Percentiles rank a stretch among this genome's conserved stretches.
Conservation (phyloP, 331 rosid species). For the Spiraea crenata region DNA sequence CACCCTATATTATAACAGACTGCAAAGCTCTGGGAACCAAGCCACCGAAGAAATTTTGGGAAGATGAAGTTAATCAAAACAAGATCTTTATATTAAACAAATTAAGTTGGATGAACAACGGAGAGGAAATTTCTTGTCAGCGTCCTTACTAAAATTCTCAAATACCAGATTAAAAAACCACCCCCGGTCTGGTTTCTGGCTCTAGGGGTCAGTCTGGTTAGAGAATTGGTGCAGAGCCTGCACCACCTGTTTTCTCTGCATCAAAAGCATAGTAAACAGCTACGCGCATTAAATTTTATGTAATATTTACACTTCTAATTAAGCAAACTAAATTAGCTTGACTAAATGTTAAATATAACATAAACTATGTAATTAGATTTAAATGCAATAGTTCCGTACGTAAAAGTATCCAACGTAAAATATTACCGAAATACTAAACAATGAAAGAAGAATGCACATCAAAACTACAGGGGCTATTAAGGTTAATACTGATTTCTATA, state of each 20-base stretch:
- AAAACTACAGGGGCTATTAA: neutral
- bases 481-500: neutral
- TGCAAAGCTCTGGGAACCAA: conserved; percentile 69
- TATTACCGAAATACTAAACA: neutral
- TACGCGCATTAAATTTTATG: conserved; percentile 46
- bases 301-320: conserved; percentile 31
- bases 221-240: conserved; percentile 80
- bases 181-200: conserved; percentile 78
- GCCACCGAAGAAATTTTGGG: conserved; percentile 46
- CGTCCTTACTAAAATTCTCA: conserved; percentile 70
- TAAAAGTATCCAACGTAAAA: neutral
- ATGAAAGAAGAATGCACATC: neutral
- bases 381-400: conserved; percentile 6
- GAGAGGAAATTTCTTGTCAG: conserved; percentile 38
- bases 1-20: conserved; percentile 57
- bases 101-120: conserved; percentile 39
- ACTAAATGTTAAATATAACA: conserved; percentile 33
- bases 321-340: conserved; percentile 35
- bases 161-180: conserved; percentile 62
- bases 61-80: conserved; percentile 38
- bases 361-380: conserved; percentile 7
- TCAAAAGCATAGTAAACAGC: conserved; percentile 87
- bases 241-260: conserved; percentile 94
- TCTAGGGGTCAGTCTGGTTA: conserved; percentile 92
- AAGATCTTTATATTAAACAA: conserved; percentile 39